Conservation (phyloP, 78 protist species). For the Salpingoeca rosetta region DNA sequence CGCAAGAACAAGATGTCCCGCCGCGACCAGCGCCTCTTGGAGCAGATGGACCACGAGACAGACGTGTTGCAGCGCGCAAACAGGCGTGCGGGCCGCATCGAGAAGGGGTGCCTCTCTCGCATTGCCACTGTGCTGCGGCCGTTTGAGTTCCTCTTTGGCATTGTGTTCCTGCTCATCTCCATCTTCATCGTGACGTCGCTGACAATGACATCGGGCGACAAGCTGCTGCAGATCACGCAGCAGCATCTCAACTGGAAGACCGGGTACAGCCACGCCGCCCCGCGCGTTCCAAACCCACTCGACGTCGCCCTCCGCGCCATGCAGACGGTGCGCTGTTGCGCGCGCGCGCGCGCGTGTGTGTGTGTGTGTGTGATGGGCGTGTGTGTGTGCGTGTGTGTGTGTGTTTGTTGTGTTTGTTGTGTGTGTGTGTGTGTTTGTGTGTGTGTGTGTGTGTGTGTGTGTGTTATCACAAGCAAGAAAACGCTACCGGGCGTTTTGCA, state of each 20-base stretch:
- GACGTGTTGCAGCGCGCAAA: neutral
- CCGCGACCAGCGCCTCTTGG: neutral
- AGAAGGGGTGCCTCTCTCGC: neutral
- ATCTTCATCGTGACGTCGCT: neutral
- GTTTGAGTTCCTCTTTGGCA: neutral
- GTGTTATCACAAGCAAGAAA: too few relatives aligned
- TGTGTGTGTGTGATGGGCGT: too few relatives aligned
- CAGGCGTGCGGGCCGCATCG: neutral
- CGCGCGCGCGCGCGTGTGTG: too few relatives aligned
- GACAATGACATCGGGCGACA: neutral
- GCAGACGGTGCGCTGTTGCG: neutral
- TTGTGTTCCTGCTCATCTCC: neutral
- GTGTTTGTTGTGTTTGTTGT: too few relatives aligned
- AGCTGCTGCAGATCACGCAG: neutral
- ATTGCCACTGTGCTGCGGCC: too few relatives aligned
- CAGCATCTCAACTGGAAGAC: neutral
- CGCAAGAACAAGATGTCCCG: neutral
- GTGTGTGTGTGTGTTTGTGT: too few relatives aligned
- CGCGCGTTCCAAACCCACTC: neutral
- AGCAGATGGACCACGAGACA: neutral
- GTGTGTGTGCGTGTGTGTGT: too few relatives aligned
- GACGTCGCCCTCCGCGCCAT: neutral
- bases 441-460: too few relatives aligned
- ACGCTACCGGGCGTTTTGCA: too few relatives aligned
- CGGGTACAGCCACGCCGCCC: neutral